Conservation (phyloP, 805 yeast species). For the Lachancea sp. region DNA sequence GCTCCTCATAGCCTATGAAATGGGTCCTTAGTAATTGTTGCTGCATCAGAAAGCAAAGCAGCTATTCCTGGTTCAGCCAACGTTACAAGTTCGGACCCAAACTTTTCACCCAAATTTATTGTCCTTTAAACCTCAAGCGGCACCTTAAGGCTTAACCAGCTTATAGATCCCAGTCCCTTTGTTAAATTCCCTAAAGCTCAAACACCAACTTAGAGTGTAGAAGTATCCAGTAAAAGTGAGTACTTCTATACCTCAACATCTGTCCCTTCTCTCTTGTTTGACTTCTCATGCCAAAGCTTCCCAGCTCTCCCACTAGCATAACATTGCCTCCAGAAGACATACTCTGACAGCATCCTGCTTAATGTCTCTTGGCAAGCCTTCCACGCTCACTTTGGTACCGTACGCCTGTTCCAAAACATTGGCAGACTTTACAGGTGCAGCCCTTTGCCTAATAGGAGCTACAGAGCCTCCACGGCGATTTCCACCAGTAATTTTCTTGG, state of each 20-base stretch:
- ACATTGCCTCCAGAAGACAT: constrained; percentile 40
- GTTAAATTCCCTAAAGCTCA: neutral
- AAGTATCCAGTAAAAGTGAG: neutral
- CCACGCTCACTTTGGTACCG: constrained; percentile 79
- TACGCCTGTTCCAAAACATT: constrained; percentile 42
- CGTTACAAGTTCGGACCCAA: neutral
- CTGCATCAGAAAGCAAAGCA: neutral
- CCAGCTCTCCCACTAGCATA: constrained; percentile 6
- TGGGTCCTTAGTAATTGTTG: neutral
- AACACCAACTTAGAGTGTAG: neutral
- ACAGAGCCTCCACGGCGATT: constrained; percentile 24
- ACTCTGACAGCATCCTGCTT: constrained; percentile 79
- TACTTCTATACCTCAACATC: neutral
- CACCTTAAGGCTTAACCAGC: neutral
- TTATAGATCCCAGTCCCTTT: constrained; percentile 3
- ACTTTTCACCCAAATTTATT: neutral
- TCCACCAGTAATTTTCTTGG: constrained; percentile 28
- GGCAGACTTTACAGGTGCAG: constrained; percentile 34
- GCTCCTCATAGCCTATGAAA: constrained; percentile 19
- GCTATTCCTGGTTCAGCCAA: neutral
- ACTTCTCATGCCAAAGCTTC: neutral
- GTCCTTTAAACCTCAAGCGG: neutral
- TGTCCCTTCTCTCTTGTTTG: neutral
- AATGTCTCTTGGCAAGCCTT: constrained; percentile 81
- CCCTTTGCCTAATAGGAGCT: constrained; percentile 20